These are phyloP conservation scores for Taphrina confusa DNA, from an alignment of 1,139 yeast genomes.

Conservation along the genomic window DNA sequence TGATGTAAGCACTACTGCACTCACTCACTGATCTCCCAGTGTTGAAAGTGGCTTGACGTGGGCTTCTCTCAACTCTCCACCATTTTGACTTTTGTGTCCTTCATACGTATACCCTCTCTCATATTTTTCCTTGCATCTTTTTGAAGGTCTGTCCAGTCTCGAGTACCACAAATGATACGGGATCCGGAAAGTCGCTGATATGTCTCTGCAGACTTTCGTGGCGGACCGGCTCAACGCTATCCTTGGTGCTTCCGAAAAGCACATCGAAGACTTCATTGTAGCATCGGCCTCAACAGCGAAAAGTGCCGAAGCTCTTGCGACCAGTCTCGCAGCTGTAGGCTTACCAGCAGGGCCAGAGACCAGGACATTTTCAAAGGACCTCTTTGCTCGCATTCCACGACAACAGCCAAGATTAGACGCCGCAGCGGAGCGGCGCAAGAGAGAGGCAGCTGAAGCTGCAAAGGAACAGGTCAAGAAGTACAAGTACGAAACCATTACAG, in stretches of 20 bases:
- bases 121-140: too few species aligned
- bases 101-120: too few species aligned
- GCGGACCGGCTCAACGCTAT: conserved; percentile 30
- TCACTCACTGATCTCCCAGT: too few species aligned
- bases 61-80: too few species aligned
- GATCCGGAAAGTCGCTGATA: too few species aligned
- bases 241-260: conserved; percentile 36
- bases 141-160: too few species aligned
- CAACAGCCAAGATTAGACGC: conserved; percentile 24
- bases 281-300: conserved; percentile 32
- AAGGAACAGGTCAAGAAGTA: conserved; percentile 31
- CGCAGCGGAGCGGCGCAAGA: conserved; percentile 25
- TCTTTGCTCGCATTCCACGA: conserved; percentile 42
- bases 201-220: conserved; percentile 32
- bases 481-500: conserved; percentile 37
- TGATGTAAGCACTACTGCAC: too few species aligned
- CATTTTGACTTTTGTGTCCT: too few species aligned
- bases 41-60: too few species aligned
- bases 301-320: conserved; percentile 38
- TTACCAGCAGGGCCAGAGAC: conserved; percentile 42
- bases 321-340: conserved; percentile 44
- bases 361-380: conserved; percentile 42
- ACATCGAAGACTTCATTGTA: conserved; percentile 36
- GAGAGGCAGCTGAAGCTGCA: conserved; percentile 18
- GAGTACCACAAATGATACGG: too few species aligned